Evolutionary conservation across 768 basidiomycete species (phyloP).

Genomic region (Lactifluus piperatus): DNA sequence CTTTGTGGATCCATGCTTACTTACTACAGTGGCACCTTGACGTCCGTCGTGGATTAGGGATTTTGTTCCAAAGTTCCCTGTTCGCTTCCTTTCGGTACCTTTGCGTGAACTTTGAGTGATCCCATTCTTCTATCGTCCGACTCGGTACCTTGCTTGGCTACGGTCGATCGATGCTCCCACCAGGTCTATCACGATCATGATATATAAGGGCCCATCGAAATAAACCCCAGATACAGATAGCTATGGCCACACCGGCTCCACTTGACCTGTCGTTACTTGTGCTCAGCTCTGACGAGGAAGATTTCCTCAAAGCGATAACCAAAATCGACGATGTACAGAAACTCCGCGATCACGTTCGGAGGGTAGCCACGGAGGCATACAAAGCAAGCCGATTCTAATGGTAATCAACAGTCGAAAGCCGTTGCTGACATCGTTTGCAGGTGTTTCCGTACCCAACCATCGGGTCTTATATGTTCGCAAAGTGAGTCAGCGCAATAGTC

Average conservation of each 20-base stretch:
- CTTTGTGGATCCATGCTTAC: too few relatives aligned
- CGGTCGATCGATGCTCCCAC: too few relatives aligned
- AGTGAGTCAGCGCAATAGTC: conserved; percentile 5
- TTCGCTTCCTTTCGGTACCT: too few relatives aligned
- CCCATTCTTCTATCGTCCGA: too few relatives aligned
- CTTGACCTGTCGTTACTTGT: conserved; percentile 10
- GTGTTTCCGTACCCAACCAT: conserved; percentile 28
- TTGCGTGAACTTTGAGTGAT: too few relatives aligned
- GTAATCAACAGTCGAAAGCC: neutral
- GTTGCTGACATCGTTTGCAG: conserved; percentile 11
- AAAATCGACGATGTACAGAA: neutral
- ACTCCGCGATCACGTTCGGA: conserved; percentile 6
- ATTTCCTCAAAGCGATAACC: conserved; percentile 5
- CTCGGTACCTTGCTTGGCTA: too few relatives aligned
- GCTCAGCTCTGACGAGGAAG: neutral
- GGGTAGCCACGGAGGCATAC: conserved; percentile 8
- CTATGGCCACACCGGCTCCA: neutral
- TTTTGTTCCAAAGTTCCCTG: too few relatives aligned
- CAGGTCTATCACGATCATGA: too few relatives aligned
- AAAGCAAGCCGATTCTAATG: neutral
- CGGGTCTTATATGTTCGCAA: conserved; percentile 23
- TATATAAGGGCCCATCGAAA: too few relatives aligned
- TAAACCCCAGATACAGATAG: neutral
- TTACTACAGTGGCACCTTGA: too few relatives aligned
- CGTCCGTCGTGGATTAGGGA: too few relatives aligned